Evolutionary conservation across 2,329 filamentous ascomycete genomes (phyloP), one percentile per base, ranked within the genome.

Genomic region (Teratosphaeria gauchensis): DNA sequence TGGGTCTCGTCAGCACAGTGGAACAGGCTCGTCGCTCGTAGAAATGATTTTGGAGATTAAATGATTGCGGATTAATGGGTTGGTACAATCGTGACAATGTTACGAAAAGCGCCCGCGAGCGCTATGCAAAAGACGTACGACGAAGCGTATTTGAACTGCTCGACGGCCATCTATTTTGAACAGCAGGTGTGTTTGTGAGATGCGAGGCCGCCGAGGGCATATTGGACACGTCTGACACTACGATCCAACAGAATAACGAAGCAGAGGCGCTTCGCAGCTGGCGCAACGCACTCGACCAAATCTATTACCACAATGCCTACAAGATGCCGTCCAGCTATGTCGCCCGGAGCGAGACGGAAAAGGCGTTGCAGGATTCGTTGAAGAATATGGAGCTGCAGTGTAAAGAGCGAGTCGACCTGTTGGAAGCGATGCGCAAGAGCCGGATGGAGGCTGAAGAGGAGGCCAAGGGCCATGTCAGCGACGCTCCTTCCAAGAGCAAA

Each of bases 41-140:
- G 35, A 12, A 14, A 42, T 42, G 35, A 16, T 14, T 14, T 42
- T 14, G 35, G 35, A 5, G 9, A 16, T 42, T 5, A 42, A 5
- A 16, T 3, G 5, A 16, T 42, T 14, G 35, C 12, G 35, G 4
- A 42, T 48, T 48, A 19, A 48, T 48, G 42, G 42, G 19, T 8
- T 48, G 42, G 6, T 19, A 8, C 6, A 4, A 48, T 19, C 42
- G 19, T 4, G 4, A 55, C 8, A 21, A 69, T 69, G 67, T 62
- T 68, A 61, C 63, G 66, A 70, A 77, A 78, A 71, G 51, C 32
- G 21, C 78, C 80, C 62, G 81, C 85, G 71, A 85, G 88, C 74
- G 85, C 85, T 62, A 84, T 96, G 74, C 92, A 97, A 77, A 96
- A 96, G 82, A 95, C 91, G 58, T 97, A 97, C 77, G 92, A 97